These are phyloP conservation scores for Tetrapisispora phaffii DNA, from an alignment of 805 yeast genomes.

Conservation along the genomic window DNA sequence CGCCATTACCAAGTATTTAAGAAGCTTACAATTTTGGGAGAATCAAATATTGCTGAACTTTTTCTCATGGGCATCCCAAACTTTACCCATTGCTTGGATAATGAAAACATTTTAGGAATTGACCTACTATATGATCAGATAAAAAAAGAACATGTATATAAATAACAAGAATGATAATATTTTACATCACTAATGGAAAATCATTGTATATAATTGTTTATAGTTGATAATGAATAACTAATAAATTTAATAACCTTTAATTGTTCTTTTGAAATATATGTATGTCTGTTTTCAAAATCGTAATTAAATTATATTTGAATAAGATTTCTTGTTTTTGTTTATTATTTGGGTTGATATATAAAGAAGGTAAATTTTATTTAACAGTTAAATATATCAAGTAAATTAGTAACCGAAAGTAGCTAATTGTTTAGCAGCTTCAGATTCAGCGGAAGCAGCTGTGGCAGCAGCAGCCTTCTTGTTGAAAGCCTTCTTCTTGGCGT, in stretches of 20 bases:
- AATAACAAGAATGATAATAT: background rate
- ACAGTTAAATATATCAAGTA: slow-evolving; percentile 7
- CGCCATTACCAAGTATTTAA: slow-evolving; percentile 32
- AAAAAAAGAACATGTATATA: background rate
- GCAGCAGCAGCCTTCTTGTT: slow-evolving; percentile 87
- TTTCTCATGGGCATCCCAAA: too few relatives aligned
- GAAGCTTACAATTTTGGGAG: background rate
- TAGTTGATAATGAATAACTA: background rate
- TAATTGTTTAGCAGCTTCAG: slow-evolving; percentile 86
- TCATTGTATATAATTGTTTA: slow-evolving; percentile 1
- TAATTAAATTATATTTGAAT: background rate
- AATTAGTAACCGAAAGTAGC: slow-evolving; percentile 95
- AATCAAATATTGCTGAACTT: background rate
- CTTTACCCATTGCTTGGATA: too few relatives aligned
- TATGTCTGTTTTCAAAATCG: background rate
- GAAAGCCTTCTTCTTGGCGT: slow-evolving; percentile 96
- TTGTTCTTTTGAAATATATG: background rate
- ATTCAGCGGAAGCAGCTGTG: slow-evolving; percentile 73
- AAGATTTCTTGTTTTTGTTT: slow-evolving; percentile 1
- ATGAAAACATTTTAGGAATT: too few relatives aligned
- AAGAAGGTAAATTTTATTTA: slow-evolving; percentile 1
- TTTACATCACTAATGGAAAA: background rate
- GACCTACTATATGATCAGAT: background rate
- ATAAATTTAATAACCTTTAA: background rate
- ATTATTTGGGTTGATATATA: slow-evolving; percentile 5